Evolutionary conservation across 2,329 filamentous ascomycete genomes (phyloP).

Genomic region (Aspergillus melleus): DNA sequence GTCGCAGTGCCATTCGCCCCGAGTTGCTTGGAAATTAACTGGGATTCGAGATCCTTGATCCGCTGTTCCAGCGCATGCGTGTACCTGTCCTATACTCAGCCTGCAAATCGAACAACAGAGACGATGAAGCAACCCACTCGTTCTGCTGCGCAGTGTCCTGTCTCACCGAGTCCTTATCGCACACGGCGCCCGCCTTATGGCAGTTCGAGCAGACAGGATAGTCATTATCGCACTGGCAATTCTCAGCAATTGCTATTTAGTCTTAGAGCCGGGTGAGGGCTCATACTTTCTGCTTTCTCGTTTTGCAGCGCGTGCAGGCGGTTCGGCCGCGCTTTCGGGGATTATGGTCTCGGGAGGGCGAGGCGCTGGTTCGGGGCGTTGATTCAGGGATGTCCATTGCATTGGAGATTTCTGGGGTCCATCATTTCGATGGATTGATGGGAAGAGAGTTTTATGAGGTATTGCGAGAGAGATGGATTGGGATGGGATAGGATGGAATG

Average conservation of each 20-base stretch:
- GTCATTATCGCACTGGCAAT: slow-evolving; percentile 43
- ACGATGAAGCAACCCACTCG: slow-evolving; percentile 26
- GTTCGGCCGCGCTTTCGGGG: slow-evolving; percentile 48
- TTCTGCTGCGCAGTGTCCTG: slow-evolving; percentile 39
- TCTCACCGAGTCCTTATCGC: slow-evolving; percentile 45
- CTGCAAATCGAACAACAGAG: background rate
- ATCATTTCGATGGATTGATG: background rate
- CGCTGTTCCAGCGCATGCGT: slow-evolving; percentile 45
- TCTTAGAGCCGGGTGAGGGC: background rate
- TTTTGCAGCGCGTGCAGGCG: slow-evolving; percentile 49
- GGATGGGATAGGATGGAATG: background rate
- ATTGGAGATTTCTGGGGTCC: background rate
- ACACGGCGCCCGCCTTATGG: slow-evolving; percentile 41
- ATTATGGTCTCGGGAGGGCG: slow-evolving; percentile 35
- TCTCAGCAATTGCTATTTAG: background rate
- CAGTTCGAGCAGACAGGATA: slow-evolving; percentile 49
- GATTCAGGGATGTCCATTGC: slow-evolving; percentile 22
- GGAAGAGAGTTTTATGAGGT: background rate
- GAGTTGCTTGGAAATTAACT: slow-evolving; percentile 22
- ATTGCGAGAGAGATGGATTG: background rate
- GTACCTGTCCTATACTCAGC: slow-evolving; percentile 32
- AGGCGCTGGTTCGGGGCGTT: slow-evolving; percentile 23
- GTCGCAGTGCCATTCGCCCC: slow-evolving; percentile 16
- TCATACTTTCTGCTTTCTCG: slow-evolving; percentile 45
- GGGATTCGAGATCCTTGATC: slow-evolving; percentile 43